Base-by-base conservation (phyloP, 164 flowering plant species). In the Akebia trifoliata region DNA sequence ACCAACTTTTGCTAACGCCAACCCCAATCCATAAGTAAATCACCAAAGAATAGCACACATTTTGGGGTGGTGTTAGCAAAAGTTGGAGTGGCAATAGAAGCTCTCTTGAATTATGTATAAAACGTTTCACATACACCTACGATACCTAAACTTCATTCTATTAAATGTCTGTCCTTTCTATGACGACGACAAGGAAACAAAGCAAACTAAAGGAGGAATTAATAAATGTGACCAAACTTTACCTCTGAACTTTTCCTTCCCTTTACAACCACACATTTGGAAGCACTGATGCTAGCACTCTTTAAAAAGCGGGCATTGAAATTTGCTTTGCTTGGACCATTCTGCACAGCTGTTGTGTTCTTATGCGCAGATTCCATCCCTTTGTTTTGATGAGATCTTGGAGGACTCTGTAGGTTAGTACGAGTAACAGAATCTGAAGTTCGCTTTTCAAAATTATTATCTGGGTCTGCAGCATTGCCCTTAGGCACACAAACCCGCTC, bases 271-370 rank as follows among this genome's bases (percentile, higher is more conserved):
- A 77, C 45, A 49, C 84, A 78, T 68, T 69, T 70, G 28, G 88
- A 81, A 65, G 73, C 80, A 61, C 84, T 75, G 60, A 81, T 83
- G 63, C 85, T 81, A 29, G 73, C 74, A 66, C 84, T 83, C 69
- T 77, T 81, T 51, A 75, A 56, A 59, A 83, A 51, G 74, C 76
- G 74, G 1, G 73, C 74, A 53, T 74, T 72, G 56, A 37, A 65
- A 38, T 67, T 64, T 60, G 75, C 60, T 56, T 52, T 72, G 39
- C 44, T 73, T 39, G 30, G 36, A 17, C 72, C 72, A 66, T 68
- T 72, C 46, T 59, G 69, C 39, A 39, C 31, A 24, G 50, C 57
- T n/a, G 63, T 31, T 8, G 32, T 34, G 39, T 39, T 62, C 29
- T 26, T 28, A 9, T 63, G 61, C 17, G 54, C 61, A 53, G 66